Evolutionary conservation across 805 yeast genomes (phyloP), one percentile per base, ranked within the genome.

Genomic region (Blastobotrys terrestris): DNA sequence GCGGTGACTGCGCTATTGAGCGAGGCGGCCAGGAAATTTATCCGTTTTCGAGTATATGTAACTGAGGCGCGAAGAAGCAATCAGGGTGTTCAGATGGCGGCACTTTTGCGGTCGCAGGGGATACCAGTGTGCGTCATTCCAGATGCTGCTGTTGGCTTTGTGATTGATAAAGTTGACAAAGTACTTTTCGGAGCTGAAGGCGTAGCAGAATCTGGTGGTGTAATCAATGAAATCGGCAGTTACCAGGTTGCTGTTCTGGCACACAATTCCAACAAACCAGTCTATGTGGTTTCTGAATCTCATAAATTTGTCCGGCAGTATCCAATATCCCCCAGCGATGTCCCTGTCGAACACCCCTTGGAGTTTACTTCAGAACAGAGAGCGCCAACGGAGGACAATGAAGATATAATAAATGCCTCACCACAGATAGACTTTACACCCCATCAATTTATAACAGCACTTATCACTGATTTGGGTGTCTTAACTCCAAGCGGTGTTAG

Each of bases 161-260:
- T 90, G 40, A 83, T 94, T 54, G 91, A 89, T 67, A 86, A 87
- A 67, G 90, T 91, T 13, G 95, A 92, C 71, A 92, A 94, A 69
- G 87, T 94, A 3, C 79, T 94, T 58, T 94, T 94, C 59, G 99
- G 99, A 52, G 99, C 99, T 1, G 99, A 94, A 70, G 99, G 99
- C 60, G 99, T 94, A 2, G 96, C 96, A 2, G 99, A 94, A 72
- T 85, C 95, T 67, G 99, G 99, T 53, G 99, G 99, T 35, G 89
- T 95, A 47, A 92, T 94, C 60, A 94, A 94, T 69, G 91, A 71
- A 58, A 67, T 94, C 56, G 99, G 99, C 3, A 84, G 96, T 1
- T 94, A 88, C 69, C 97, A 94, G 64, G 85, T 92, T 48, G 97
- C 97, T 41, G 92, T 94, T 46, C 72, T 94, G 54, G 96, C 98